These are phyloP conservation scores for Leptomonas seymouri DNA, from an alignment of 208 protist genomes.

Conservation along the genomic window DNA sequence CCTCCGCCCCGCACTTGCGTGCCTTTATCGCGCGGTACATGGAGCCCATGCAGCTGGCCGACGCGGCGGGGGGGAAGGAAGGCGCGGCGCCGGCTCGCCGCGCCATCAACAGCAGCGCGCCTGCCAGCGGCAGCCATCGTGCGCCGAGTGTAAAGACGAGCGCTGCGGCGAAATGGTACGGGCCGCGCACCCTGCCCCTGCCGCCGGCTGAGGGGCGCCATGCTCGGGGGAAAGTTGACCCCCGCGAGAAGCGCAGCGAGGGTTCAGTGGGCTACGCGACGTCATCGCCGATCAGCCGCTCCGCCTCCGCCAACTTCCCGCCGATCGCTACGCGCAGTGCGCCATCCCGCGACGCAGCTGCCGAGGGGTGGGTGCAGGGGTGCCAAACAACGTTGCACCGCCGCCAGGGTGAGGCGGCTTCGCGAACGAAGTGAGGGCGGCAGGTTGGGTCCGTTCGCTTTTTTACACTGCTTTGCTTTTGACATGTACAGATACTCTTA, in stretches of 20 bases:
- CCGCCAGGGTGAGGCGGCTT: slow-evolving; percentile 7
- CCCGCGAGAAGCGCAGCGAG: neutral
- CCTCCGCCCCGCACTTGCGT: slow-evolving; percentile 59
- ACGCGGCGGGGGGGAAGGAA: neutral
- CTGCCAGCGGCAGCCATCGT: neutral
- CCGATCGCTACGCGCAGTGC: neutral
- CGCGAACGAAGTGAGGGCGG: slow-evolving; percentile 7
- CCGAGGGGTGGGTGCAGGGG: slow-evolving; percentile 11
- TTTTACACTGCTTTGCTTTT: too few relatives aligned
- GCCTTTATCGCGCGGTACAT: slow-evolving; percentile 84
- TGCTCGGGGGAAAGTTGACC: neutral
- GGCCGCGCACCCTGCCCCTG: slow-evolving; percentile 3
- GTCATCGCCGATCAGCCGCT: neutral
- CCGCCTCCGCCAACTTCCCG: neutral
- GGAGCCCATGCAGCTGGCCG: slow-evolving; percentile 12
- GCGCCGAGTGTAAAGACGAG: neutral
- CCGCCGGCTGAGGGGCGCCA: neutral
- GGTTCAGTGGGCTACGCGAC: neutral
- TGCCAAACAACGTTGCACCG: slow-evolving; percentile 26
- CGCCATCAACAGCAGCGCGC: neutral
- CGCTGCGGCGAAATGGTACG: slow-evolving; percentile 17
- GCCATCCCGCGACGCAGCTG: neutral
- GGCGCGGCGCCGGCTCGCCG: neutral
- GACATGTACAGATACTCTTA: slow-evolving; percentile 1
- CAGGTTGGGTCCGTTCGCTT: too few relatives aligned